Percentiles rank a stretch among this genome's conserved stretches.
Conservation (phyloP, 306 rosid genomes). For the Chamaecrista fasciculata region DNA sequence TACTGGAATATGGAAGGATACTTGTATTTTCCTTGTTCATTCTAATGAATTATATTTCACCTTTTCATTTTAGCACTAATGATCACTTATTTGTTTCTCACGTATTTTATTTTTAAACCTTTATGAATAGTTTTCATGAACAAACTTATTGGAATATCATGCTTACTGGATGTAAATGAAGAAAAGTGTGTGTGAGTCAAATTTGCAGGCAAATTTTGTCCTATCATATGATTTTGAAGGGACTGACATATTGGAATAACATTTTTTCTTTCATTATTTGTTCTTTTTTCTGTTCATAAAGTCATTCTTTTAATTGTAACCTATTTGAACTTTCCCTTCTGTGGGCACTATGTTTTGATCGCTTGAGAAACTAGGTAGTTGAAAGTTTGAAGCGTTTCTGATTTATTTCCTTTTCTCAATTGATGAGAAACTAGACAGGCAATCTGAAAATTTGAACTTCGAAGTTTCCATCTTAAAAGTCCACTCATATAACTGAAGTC, state of each 20-base stretch:
- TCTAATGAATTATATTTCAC: not conserved
- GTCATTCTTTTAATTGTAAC: not conserved
- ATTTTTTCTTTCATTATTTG: not conserved
- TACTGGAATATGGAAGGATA: not conserved
- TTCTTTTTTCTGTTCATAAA: not conserved
- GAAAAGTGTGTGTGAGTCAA: not conserved
- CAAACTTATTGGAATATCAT: not conserved
- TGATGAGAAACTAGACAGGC: not conserved
- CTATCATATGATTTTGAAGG: not conserved
- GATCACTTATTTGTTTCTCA: no score
- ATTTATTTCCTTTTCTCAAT: not conserved
- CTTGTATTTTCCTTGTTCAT: not conserved
- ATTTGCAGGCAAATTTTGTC: not conserved
- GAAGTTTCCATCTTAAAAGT: not conserved
- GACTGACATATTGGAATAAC: not conserved
- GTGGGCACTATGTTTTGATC: not conserved
- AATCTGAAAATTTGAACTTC: not conserved
- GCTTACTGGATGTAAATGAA: not conserved
- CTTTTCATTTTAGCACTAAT: no score
- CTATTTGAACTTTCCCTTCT: not conserved
- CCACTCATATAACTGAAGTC: not conserved
- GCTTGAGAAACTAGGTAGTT: not conserved
- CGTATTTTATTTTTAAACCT: no score
- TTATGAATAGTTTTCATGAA: not conserved
- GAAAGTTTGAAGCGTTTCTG: conserved; percentile 1